phyloP scores from a whole-genome alignment of 2,329 filamentous ascomycete genomes.

The Ophiocordyceps camponoti-saundersi region DNA sequence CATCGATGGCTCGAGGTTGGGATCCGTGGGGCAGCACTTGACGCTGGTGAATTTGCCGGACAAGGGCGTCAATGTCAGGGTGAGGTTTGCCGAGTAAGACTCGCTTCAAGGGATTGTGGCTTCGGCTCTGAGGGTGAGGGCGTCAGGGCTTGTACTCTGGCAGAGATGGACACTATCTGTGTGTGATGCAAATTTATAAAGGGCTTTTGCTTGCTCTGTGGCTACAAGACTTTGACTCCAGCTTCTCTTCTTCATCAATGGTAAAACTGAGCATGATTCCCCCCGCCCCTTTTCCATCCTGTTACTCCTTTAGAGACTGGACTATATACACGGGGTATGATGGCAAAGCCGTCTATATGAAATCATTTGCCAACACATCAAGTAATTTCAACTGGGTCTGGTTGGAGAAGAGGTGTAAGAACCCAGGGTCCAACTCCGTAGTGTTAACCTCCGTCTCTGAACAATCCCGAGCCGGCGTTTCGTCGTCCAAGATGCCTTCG shows the following conservation, averaged over 20 bases:
- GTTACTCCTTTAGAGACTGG: no score
- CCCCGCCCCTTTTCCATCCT: no score
- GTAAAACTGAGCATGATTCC: no score
- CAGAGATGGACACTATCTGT: no score
- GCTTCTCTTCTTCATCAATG: no score
- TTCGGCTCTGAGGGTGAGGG: neutral
- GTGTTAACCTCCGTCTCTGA: neutral
- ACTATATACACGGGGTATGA: neutral
- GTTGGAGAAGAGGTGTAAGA: neutral
- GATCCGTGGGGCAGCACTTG: neutral
- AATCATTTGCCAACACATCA: neutral
- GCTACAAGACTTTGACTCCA: no score
- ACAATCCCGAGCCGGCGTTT: neutral
- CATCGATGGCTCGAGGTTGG: conserved; percentile 5
- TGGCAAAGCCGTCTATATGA: neutral
- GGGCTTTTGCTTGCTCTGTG: no score
- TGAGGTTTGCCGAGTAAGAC: neutral
- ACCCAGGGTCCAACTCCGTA: neutral
- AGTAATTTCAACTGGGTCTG: neutral
- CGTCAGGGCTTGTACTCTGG: no score
- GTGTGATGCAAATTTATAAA: no score
- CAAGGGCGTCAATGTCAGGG: neutral
- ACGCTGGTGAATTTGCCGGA: neutral
- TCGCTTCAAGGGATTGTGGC: no score
- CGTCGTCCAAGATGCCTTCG: neutral